A percentile compares a stretch with the other conserved stretches of the same genome.
phyloP scores from a whole-genome alignment of 2,329 filamentous ascomycete genomes.

The Aspergillus pseudoterreus region DNA sequence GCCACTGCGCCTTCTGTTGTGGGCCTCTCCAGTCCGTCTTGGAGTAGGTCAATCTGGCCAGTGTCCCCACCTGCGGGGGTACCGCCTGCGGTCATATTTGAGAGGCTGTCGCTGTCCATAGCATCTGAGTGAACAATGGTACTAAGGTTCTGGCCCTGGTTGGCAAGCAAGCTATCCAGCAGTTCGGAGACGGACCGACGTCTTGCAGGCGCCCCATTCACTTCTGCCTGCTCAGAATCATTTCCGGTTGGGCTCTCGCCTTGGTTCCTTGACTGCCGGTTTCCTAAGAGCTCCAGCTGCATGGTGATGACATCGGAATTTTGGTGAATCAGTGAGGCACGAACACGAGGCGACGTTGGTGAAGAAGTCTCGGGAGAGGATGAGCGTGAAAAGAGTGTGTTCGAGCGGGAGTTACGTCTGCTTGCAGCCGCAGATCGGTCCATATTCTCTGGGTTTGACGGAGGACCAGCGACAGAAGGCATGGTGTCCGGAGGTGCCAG shows the following conservation, averaged over 20 bases:
- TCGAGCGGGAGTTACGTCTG: slow-evolving; percentile 33
- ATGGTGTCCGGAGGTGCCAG: slow-evolving; percentile 20
- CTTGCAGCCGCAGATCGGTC: slow-evolving; percentile 12
- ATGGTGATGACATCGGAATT: slow-evolving; percentile 43
- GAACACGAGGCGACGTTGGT: slow-evolving; percentile 38
- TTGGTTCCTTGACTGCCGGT: slow-evolving; percentile 23
- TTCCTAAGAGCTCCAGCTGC: slow-evolving; percentile 40
- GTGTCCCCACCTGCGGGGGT: slow-evolving; percentile 15
- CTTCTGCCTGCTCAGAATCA: slow-evolving; percentile 10
- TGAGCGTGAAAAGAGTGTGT: slow-evolving; percentile 38
- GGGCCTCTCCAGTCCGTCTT: slow-evolving; percentile 6
- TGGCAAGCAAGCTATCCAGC: slow-evolving; percentile 33
- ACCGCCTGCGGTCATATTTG: slow-evolving; percentile 17
- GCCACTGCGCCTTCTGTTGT: slow-evolving; percentile 7
- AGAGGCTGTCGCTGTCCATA: slow-evolving; percentile 21
- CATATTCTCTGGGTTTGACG: slow-evolving; percentile 6
- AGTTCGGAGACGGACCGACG: slow-evolving; percentile 32
- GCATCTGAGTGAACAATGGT: slow-evolving; percentile 13
- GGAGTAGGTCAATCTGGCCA: neutral
- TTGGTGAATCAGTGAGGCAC: slow-evolving; percentile 42
- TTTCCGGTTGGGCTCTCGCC: slow-evolving; percentile 13
- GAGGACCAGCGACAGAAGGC: slow-evolving; percentile 11
- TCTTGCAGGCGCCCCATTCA: slow-evolving; percentile 15
- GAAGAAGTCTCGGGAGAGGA: slow-evolving; percentile 40
- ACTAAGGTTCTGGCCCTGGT: slow-evolving; percentile 22